These are phyloP conservation scores for Polygonum maritimum DNA, from an alignment of 148 eudicot species.

Conservation along the genomic window DNA sequence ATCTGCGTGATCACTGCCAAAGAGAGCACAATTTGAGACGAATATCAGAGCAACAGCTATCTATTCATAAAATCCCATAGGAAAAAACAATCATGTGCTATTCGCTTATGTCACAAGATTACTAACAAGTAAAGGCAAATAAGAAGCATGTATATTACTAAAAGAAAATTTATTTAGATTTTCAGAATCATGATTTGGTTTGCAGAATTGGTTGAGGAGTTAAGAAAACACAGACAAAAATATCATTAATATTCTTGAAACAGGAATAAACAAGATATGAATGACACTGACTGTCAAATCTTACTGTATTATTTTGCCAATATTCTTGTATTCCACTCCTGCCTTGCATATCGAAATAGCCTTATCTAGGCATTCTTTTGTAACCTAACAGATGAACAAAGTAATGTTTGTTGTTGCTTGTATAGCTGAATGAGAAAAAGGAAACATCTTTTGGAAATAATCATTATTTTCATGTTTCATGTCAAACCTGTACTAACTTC, in stretches of 20 bases:
- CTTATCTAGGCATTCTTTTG: constrained; percentile 79
- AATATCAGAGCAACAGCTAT: not conserved
- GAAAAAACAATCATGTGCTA: not conserved
- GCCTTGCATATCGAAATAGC: constrained; percentile 94
- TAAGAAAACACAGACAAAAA: not conserved
- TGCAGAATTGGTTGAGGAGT: not conserved
- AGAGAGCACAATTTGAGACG: constrained; percentile 14
- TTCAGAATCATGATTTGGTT: not conserved
- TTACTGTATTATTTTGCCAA: constrained; percentile 90
- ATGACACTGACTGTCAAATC: constrained; percentile 15
- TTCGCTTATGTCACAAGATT: not conserved
- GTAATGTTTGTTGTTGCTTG: not conserved
- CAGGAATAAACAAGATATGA: not conserved
- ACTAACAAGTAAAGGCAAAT: not conserved
- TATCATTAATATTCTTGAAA: not conserved
- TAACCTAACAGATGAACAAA: constrained; percentile 39
- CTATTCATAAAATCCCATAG: too few relatives aligned
- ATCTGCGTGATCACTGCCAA: constrained; percentile 78
- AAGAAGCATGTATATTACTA: not conserved
- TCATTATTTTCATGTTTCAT: not conserved
- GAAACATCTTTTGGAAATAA: too few relatives aligned
- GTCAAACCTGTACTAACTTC: constrained; percentile 73
- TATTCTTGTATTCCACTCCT: constrained; percentile 76
- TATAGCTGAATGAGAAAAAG: not conserved
- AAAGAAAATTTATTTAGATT: not conserved